These are phyloP conservation scores for Nicotiana benthamiana DNA, from an alignment of 257 asterid species.

Conservation along the genomic window DNA sequence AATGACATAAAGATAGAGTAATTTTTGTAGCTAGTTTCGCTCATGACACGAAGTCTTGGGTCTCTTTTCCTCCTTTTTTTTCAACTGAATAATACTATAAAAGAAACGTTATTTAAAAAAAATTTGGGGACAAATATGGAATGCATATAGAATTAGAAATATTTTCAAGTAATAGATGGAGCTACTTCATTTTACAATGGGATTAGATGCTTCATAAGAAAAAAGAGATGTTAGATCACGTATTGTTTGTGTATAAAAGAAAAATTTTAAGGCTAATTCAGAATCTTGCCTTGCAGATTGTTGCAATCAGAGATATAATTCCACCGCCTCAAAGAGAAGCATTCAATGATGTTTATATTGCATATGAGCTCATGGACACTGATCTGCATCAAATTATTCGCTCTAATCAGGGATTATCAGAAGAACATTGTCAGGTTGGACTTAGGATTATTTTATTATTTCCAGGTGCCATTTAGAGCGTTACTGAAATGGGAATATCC, in stretches of 20 bases:
- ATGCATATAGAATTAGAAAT: background rate
- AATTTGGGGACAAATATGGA: background rate
- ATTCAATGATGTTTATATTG: conserved; percentile 92
- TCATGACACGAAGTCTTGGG: background rate
- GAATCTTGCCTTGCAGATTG: conserved; percentile 51
- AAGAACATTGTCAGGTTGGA: conserved; percentile 94
- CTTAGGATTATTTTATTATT: conserved; percentile 1
- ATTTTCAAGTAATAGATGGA: background rate
- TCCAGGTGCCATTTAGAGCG: background rate
- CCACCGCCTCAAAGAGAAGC: conserved; percentile 82
- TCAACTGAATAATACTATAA: background rate
- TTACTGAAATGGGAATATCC: background rate
- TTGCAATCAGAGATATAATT: conserved; percentile 89
- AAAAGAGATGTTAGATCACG: background rate
- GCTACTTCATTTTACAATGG: background rate
- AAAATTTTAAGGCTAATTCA: background rate
- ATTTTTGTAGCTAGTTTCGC: background rate
- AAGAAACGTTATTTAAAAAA: background rate
- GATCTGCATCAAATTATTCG: conserved; percentile 97
- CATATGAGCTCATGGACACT: conserved; percentile 97
- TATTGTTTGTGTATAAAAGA: background rate
- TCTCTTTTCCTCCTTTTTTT: background rate
- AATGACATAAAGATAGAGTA: background rate
- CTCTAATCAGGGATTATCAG: conserved; percentile 86
- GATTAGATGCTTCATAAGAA: background rate